Conservation (phyloP, 345 rosid species). For the Firmiana major region DNA sequence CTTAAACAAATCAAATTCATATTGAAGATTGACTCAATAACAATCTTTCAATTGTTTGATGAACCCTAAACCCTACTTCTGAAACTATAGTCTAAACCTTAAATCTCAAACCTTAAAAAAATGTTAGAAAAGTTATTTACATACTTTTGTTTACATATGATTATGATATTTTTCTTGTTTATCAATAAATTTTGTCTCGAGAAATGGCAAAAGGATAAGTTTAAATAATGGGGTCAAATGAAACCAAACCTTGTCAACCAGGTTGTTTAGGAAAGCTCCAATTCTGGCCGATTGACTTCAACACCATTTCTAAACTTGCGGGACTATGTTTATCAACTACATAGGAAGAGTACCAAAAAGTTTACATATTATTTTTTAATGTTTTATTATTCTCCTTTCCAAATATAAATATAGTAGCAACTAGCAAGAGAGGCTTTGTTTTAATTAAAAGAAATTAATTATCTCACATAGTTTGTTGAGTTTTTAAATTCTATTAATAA, state of each 20-base stretch:
- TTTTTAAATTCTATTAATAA: no score
- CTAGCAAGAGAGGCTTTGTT: no score
- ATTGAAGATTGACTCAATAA: not conserved
- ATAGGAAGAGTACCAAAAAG: no score
- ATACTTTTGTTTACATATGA: not conserved
- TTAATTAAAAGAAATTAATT: no score
- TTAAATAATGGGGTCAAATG: not conserved
- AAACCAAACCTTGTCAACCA: not conserved
- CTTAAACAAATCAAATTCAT: not conserved
- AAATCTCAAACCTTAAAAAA: no score
- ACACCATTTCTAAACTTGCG: conserved; percentile 9
- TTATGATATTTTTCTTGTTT: not conserved
- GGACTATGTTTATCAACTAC: not conserved
- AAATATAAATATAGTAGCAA: not conserved
- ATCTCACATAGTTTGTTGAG: no score
- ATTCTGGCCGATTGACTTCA: not conserved
- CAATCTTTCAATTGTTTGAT: not conserved
- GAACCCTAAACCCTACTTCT: no score
- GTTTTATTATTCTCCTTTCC: not conserved
- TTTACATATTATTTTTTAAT: not conserved
- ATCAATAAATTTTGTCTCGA: not conserved
- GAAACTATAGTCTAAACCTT: no score
- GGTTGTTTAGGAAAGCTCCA: conserved; percentile 3
- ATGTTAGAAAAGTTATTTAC: no score
- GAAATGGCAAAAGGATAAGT: not conserved